Evolutionary conservation across 768 basidiomycete genomes (phyloP), one percentile per base, ranked within the genome.

Genomic region (Lyophyllum atratum): DNA sequence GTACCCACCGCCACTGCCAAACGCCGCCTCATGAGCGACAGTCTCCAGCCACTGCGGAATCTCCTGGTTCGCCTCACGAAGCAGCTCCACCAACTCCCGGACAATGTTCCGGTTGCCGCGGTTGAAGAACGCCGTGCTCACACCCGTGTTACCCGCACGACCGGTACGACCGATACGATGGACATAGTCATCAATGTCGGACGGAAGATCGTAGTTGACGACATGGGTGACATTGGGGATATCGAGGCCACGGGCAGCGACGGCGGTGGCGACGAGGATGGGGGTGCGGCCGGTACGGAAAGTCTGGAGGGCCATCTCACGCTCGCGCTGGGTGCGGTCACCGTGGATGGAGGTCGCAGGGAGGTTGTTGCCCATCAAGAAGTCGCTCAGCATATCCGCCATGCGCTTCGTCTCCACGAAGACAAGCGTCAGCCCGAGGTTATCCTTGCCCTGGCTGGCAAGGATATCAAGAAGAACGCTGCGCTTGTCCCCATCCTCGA

Each of bases 381-480:
- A 99, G 70, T 97, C 97, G 68, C 94, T 97, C 12, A 99, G 83
- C 86, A 91, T 92, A 66, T 99, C 97, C 28, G 97, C 97, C 95
- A 98, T 98, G 62, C 96, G 86, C 80, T 99, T 99, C 54, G 97
- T 99, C 83, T 99, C 97, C 59, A 98, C 96, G 72, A 99, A 99
- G 66, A 99, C 88, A 50, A 99, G 86, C 17, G 95, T 94, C 26
- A 98, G 80, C 31, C 94, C 94, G 17, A 79, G 56, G 39, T 77
- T 74, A 67, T 85, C 72, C 58, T 83, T 79, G 55, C 77, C 74
- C 62, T 94, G 87, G 31, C 93, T 91, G 42, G 85, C 85, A 52
- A 99, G 85, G 59, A 99, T 86, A 70, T 99, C 97, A 55, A 99
- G 85, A 3, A 99, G 82, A 29, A 98, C 92, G 24, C 95, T 98